Percentiles rank a stretch among this genome's conserved stretches.
Evolutionary conservation across 2,329 filamentous ascomycete genomes (phyloP).

Genomic region (Coniochaeta sp.): DNA sequence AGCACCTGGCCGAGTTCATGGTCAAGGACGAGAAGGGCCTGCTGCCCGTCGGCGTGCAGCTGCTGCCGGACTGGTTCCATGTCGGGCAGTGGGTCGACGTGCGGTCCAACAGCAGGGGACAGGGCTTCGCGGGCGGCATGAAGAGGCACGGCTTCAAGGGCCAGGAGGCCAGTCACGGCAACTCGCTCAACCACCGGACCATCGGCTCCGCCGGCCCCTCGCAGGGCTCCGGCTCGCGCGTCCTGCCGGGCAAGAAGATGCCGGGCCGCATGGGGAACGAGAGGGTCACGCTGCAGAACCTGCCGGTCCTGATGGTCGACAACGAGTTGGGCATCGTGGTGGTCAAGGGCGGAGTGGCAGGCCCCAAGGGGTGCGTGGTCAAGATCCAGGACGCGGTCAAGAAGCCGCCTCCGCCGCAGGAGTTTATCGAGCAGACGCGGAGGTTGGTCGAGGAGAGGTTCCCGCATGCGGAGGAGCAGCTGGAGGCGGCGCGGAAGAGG

Average conservation of each 20-base stretch:
- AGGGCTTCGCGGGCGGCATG: constrained; percentile 96
- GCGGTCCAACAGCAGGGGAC: constrained; percentile 69
- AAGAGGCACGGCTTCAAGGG: constrained; percentile 88
- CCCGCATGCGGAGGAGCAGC: constrained; percentile 32
- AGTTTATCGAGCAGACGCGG: constrained; percentile 38
- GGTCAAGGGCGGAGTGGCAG: constrained; percentile 78
- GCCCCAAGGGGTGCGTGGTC: constrained; percentile 80
- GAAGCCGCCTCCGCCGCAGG: constrained; percentile 54
- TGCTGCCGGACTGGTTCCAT: constrained; percentile 86
- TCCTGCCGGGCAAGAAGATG: constrained; percentile 97
- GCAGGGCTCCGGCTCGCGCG: constrained; percentile 87
- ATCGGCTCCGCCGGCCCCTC: constrained; percentile 85
- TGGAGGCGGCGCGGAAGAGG: constrained; percentile 39
- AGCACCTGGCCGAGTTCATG: constrained; percentile 77
- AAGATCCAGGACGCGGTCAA: constrained; percentile 86
- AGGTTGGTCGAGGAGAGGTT: constrained; percentile 37
- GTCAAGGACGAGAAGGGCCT: constrained; percentile 69
- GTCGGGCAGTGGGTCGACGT: constrained; percentile 88
- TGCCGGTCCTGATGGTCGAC: constrained; percentile 84
- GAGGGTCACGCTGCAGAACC: constrained; percentile 81
- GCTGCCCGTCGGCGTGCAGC: constrained; percentile 63
- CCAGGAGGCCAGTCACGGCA: constrained; percentile 89
- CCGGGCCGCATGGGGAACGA: constrained; percentile 90
- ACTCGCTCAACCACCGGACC: constrained; percentile 86
- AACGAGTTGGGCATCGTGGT: constrained; percentile 80